Evolutionary conservation across 805 yeast genomes (phyloP), one percentile per base, ranked within the genome.

Genomic region (Helenozyma rhizophorensis): DNA sequence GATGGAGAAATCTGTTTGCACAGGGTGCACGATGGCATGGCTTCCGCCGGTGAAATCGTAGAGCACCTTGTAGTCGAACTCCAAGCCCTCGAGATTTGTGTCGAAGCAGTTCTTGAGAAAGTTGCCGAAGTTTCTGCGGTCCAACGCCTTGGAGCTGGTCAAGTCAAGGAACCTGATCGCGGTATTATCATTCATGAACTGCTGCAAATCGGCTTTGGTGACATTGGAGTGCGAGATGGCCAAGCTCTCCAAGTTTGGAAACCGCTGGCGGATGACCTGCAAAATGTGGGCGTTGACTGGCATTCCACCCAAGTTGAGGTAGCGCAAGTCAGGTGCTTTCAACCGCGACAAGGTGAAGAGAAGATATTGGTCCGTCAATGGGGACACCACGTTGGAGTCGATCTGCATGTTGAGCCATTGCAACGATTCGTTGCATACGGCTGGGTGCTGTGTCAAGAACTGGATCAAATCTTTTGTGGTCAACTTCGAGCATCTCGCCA

Each of bases 401-500:
- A 74, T 76, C 51, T 77, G 80, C 27, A 83, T 58, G 38, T 75
- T 80, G 14, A 83, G 67, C 89, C 89, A 83, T 30, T 70, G 67
- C 27, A 83, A 60, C 9, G 74, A 64, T 14, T 70, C 65, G 18
- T 56, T 47, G 18, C 51, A 45, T 4, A 72, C 68, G 1, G 90
- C 70, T 0, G 93, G 88, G 59, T 87, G 94, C 40, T 74, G 71
- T 3, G 79, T 70, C 40, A 86, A 65, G 45, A 86, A 82, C 43
- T 75, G 76, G 42, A 83, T 70, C 33, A 86, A 60, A 23, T 82
- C 89, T 43, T 80, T 72, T 3, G 90, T 80, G 14, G 87, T 76
- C 30, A 87, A 65, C 45, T 79, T 75, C 27, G 81, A 74, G 45
- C 71, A 65, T 22, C 70, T 52, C 2, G 69, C 60, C 40, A 67